Percentiles rank a stretch among this genome's conserved stretches.
Evolutionary conservation across 2,329 filamentous ascomycete species (phyloP).

Genomic region (Colletotrichum sojae): DNA sequence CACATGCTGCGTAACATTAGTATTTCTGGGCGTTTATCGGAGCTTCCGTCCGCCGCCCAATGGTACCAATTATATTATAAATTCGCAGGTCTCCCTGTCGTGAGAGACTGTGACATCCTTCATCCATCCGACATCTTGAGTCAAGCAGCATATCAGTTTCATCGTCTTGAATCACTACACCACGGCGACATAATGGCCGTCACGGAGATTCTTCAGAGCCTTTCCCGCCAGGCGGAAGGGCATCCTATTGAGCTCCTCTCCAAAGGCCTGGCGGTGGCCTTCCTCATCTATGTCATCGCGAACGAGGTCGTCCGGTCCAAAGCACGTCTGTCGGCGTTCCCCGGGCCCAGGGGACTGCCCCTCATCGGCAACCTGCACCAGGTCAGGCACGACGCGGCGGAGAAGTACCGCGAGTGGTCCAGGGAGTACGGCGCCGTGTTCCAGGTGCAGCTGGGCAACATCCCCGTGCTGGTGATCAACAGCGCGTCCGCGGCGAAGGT

Average conservation of each 20-base stretch:
- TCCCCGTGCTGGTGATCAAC: conserved; percentile 77
- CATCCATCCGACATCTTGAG: not conserved
- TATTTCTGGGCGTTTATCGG: not conserved
- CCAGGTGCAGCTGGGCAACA: conserved; percentile 53
- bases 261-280: conserved; percentile 36
- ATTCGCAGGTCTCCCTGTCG: too few relatives aligned
- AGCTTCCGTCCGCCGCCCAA: not conserved
- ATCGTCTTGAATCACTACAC: not conserved
- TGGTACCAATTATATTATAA: not conserved
- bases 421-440: conserved; percentile 49
- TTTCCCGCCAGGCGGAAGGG: conserved; percentile 40
- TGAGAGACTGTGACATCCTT: not conserved
- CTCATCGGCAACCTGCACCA: conserved; percentile 69
- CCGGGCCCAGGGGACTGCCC: conserved; percentile 65
- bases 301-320: conserved; percentile 62
- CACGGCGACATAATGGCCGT: conserved; percentile 48
- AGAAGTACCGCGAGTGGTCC: conserved; percentile 49
- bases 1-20: not conserved
- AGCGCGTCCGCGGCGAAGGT: conserved; percentile 75
- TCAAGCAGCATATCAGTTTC: not conserved
- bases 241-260: conserved; percentile 43
- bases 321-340: conserved; percentile 61
- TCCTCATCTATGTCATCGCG: conserved; percentile 60
- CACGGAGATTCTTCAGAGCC: conserved; percentile 43
- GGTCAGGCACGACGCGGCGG: conserved; percentile 63